Evolutionary conservation across 306 rosid species (phyloP).

Genomic region (Glycine latifolia): DNA sequence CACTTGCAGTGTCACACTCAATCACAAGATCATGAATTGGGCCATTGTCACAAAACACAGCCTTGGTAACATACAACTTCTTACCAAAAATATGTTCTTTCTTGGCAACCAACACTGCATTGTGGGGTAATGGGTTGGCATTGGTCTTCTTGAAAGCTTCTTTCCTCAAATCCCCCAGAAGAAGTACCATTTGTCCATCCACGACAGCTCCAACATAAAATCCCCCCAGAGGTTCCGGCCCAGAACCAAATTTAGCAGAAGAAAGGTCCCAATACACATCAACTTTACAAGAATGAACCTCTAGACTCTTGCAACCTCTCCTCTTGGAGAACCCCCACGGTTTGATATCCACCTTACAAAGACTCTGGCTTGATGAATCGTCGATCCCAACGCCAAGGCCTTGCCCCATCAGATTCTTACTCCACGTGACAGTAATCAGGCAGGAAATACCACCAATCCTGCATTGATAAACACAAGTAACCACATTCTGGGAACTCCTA

Average conservation of each 20-base stretch:
- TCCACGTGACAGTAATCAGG: slow-evolving; percentile 85
- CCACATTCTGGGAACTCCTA: slow-evolving; percentile 80
- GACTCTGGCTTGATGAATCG: slow-evolving; percentile 77
- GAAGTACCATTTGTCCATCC: slow-evolving; percentile 85
- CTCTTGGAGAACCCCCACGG: slow-evolving; percentile 96
- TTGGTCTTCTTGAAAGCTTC: slow-evolving; percentile 92
- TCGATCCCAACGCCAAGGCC: slow-evolving; percentile 84
- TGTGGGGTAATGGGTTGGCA: slow-evolving; percentile 60
- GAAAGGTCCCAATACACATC: slow-evolving; percentile 95
- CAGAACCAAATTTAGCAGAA: slow-evolving; percentile 84
- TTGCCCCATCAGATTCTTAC: slow-evolving; percentile 92
- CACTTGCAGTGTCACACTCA: slow-evolving; percentile 81
- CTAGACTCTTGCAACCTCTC: slow-evolving; percentile 87
- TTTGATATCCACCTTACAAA: slow-evolving; percentile 94
- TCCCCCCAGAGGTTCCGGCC: slow-evolving; percentile 85
- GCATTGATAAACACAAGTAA: slow-evolving; percentile 86
- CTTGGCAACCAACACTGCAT: slow-evolving; percentile 74
- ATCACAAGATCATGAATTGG: slow-evolving; percentile 81
- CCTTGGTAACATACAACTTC: slow-evolving; percentile 72
- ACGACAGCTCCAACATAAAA: slow-evolving; percentile 79
- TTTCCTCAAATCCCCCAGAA: slow-evolving; percentile 89
- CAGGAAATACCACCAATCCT: slow-evolving; percentile 73
- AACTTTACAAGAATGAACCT: slow-evolving; percentile 74
- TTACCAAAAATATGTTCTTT: slow-evolving; percentile 90
- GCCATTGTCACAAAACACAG: slow-evolving; percentile 80